Evolutionary conservation across 2,329 filamentous ascomycete genomes (phyloP).

Genomic region (Penicillium digitatum): DNA sequence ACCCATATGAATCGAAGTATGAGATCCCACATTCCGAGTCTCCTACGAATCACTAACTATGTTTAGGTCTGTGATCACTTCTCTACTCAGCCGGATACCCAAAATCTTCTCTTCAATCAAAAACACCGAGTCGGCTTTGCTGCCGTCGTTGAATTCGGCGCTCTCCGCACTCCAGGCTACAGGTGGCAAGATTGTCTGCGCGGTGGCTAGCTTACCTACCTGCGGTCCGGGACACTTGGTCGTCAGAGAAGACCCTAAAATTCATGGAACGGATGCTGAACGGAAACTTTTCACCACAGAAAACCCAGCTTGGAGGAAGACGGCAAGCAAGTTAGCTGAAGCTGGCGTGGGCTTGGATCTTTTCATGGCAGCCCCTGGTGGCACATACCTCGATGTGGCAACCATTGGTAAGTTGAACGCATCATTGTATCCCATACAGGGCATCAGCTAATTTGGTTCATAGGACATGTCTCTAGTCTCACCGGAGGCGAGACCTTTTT

Average conservation of each 20-base stretch:
- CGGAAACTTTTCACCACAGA: constrained; percentile 90
- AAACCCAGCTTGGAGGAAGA: constrained; percentile 80
- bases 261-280: constrained; percentile 80
- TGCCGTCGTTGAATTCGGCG: constrained; percentile 79
- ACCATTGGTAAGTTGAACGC: constrained; percentile 65
- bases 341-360: constrained; percentile 86
- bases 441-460: constrained; percentile 6
- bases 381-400: constrained; percentile 87
- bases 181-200: constrained; percentile 88
- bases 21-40: constrained; percentile 16
- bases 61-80: constrained; percentile 67
- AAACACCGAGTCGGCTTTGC: constrained; percentile 81
- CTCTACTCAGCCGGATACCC: constrained; percentile 79
- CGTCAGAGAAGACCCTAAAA: constrained; percentile 81
- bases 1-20: constrained; percentile 81
- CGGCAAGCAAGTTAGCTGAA: constrained; percentile 81
- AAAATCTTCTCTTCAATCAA: constrained; percentile 82
- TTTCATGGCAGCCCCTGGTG: constrained; percentile 86
- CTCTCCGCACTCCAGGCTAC: constrained; percentile 78
- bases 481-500: constrained; percentile 97
- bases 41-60: constrained; percentile 24
- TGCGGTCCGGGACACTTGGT: constrained; percentile 84
- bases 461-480: constrained; percentile 75
- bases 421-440: background rate
- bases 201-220: constrained; percentile 80